phyloP scores from a whole-genome alignment of 2,329 filamentous ascomycete species.

The Sclerotinia minor region DNA sequence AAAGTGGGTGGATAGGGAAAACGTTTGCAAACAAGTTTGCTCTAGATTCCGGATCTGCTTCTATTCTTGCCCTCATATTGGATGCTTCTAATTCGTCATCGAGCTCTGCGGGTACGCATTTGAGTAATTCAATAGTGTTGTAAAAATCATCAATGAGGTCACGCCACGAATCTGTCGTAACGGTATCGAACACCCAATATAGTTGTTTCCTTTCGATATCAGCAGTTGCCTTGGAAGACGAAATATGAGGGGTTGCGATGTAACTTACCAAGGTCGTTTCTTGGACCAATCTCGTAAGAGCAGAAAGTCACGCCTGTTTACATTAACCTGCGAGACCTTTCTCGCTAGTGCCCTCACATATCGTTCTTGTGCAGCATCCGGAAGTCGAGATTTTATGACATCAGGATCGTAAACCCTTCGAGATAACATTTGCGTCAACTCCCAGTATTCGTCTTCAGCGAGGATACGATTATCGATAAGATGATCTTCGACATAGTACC shows the following conservation, averaged over 20 bases:
- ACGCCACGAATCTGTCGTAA: conserved; percentile 7
- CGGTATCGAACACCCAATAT: conserved; percentile 29
- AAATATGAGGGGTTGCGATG: neutral
- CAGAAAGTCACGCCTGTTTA: conserved; percentile 27
- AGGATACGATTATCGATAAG: conserved; percentile 28
- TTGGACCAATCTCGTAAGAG: conserved; percentile 32
- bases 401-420: neutral
- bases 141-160: conserved; percentile 25
- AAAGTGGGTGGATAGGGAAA: conserved; percentile 18
- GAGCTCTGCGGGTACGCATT: neutral
- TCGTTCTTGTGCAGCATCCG: neutral
- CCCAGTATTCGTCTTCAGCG: conserved; percentile 26
- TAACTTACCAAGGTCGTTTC: conserved; percentile 29
- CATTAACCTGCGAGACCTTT: conserved; percentile 27
- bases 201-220: conserved; percentile 27
- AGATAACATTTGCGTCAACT: neutral
- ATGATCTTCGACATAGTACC: conserved; percentile 30
- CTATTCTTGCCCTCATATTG: neutral
- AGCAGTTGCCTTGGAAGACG: neutral
- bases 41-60: conserved; percentile 12
- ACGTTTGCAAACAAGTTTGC: conserved; percentile 9
- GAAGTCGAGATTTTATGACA: neutral
- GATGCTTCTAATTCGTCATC: neutral
- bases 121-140: conserved; percentile 6
- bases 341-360: conserved; percentile 4